These are phyloP conservation scores for Chaetomiaceae sp. DNA, from an alignment of 2,329 filamentous ascomycete genomes.

Conservation along the genomic window DNA sequence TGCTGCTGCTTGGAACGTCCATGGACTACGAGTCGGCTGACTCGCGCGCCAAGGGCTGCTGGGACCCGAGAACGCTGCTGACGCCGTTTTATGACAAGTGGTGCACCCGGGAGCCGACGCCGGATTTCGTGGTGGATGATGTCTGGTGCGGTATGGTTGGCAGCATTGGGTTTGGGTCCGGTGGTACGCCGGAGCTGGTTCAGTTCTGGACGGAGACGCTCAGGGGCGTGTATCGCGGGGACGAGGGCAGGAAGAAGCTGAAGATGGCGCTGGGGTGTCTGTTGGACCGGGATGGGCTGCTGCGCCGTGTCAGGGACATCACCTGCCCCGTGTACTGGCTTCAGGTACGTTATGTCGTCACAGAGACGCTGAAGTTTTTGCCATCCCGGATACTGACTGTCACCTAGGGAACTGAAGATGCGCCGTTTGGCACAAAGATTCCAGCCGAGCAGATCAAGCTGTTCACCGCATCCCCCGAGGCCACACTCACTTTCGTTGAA, in stretches of 20 bases:
- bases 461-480: constrained; percentile 41
- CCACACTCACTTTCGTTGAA: constrained; percentile 38
- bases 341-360: constrained; percentile 33
- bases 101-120: constrained; percentile 34
- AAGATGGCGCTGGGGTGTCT: constrained; percentile 41
- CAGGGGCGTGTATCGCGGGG: constrained; percentile 41
- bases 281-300: constrained; percentile 42
- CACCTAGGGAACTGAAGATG: constrained; percentile 39
- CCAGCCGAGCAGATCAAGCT: constrained; percentile 45
- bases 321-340: constrained; percentile 48
- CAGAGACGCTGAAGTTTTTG: background rate
- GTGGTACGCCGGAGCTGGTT: constrained; percentile 31
- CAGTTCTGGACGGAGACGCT: constrained; percentile 43
- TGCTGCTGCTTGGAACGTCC: constrained; percentile 44
- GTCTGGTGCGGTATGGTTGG: constrained; percentile 41
- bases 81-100: constrained; percentile 38
- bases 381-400: background rate
- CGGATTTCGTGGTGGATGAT: constrained; percentile 43
- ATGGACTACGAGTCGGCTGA: constrained; percentile 47
- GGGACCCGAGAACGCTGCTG: constrained; percentile 41
- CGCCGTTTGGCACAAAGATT: constrained; percentile 35
- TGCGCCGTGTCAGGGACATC: constrained; percentile 40
- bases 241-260: constrained; percentile 44
- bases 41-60: constrained; percentile 42
- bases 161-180: constrained; percentile 40